Base-by-base conservation (phyloP, 2,329 filamentous ascomycete genomes). In the Phialocephala sp. region DNA sequence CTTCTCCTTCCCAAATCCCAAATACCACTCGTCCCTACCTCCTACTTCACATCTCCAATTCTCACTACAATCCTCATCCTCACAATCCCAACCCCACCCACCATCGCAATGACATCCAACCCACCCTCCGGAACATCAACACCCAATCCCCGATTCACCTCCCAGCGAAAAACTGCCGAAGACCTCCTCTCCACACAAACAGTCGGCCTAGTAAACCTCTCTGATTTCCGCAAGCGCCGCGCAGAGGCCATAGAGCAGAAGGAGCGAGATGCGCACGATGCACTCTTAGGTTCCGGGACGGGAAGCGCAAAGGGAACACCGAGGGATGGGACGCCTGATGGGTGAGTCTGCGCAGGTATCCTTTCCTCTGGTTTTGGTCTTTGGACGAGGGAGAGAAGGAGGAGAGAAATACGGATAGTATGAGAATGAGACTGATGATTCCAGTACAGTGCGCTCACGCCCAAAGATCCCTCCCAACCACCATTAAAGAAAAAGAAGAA, bases 151-250 rank as follows among this genome's bases (percentile, higher is more conserved):
- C 75, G 74, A 64, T 77, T 77, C 68, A 75, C 72, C 0, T 64
- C 74, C 0, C 72, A 75, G 59, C 67, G 68, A 24, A 75, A 74
- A 59, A 77, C 75, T 4, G 74, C 74, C 8, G 76, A 77, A 67
- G 76, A 77, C 60, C 69, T 77, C 8, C 75, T 77, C 27, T 72
- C 71, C 24, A 76, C 71, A 8, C 75, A 77, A 58, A 77, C 76
- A 0, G 93, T 97, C 71, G 95, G 95, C 47, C 89, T 99, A 2
- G 94, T 98, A 61, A 88, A 92, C 65, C 89, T 97, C 52, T 93
- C 92, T 70, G 95, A 98, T 77, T 98, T 97, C 78, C 93, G 94
- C 79, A 98, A 99, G 81, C 89, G 95, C 66, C 92, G 94, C 78
- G 94, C 93, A 72, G 93, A 97, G 79, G 92, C 94, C n/a, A 83